Percentiles rank a stretch among this genome's conserved stretches.
phyloP scores from a whole-genome alignment of 306 rosid species.

The Begonia peltatifolia region DNA sequence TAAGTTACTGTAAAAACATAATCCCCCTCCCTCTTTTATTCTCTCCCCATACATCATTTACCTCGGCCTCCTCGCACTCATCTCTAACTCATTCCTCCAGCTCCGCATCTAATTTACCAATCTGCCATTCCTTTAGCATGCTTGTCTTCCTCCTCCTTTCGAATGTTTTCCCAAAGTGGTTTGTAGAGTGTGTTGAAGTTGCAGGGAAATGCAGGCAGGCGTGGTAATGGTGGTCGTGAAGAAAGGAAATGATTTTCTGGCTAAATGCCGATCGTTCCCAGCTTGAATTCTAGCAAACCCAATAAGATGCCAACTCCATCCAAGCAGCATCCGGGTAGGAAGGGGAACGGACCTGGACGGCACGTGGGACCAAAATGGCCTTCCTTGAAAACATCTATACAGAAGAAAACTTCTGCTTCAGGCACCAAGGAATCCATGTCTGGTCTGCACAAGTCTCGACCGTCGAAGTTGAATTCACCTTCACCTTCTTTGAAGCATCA shows the following conservation, averaged over 20 bases:
- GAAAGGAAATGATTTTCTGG: constrained; percentile 29
- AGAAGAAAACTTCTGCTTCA: constrained; percentile 33
- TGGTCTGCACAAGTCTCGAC: constrained; percentile 25
- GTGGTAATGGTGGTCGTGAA: constrained; percentile 17
- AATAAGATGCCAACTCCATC: constrained; percentile 25
- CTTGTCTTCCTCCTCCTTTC: too few relatives aligned
- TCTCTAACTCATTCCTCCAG: too few relatives aligned
- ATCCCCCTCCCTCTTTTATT: too few relatives aligned
- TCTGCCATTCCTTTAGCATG: too few relatives aligned
- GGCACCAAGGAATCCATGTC: constrained; percentile 23
- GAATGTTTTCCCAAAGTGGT: too few relatives aligned
- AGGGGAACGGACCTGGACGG: too few relatives aligned
- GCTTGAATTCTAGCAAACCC: constrained; percentile 33
- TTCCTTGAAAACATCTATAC: constrained; percentile 29
- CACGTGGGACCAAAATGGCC: constrained; percentile 36
- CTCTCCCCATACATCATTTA: too few relatives aligned
- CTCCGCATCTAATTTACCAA: too few relatives aligned
- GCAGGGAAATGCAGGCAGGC: constrained; percentile 29
- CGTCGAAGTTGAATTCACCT: constrained; percentile 28
- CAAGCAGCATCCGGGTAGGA: constrained; percentile 47
- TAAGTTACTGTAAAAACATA: too few relatives aligned
- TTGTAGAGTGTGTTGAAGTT: too few relatives aligned
- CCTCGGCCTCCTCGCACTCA: too few relatives aligned
- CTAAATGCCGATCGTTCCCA: constrained; percentile 28
- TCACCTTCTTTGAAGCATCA: constrained; percentile 17